Base-by-base conservation (phyloP, 2,329 filamentous ascomycete species). In the Aspergillus fumigatiaffinis region DNA sequence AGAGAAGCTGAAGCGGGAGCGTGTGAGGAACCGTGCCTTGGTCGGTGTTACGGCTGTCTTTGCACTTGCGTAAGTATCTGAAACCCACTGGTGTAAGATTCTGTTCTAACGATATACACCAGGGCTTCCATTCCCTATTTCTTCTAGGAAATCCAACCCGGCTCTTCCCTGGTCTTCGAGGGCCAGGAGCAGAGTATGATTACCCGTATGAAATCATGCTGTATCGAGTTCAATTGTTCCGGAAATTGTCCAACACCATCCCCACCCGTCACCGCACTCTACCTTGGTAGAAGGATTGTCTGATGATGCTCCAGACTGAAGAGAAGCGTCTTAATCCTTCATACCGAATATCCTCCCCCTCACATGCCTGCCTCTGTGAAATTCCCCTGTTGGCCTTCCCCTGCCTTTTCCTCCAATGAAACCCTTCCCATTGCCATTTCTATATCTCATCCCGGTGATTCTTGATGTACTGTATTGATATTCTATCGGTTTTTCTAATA, bases 11-110 rank as follows among this genome's bases (percentile, higher is more conserved):
- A 88, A 88, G 74, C 92, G 91, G 77, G 89, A 95, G 77, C 89
- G 87, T 69, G 91, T 97, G 63, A 88, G 91, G 77, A 91, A 87
- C 75, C 86, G 92, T 70, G 91, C 94, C 50, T 79, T 96, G 60
- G 83, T 96, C 61, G 93, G 94, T 57, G 84, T 97, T 53, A 90
- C 88, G 61, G 91, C 91, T 57, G 94, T 91, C 50, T 82, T 97
- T 72, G 91, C 90, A 56, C 84, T 97, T 74, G 92, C 92, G 94
- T 97, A 84, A 79, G 92, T 88, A 55, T 29, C 48, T 53, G 14
- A 17, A 47, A 51, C 50, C 47, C 20, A 25, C 17, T 17, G 48
- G 49, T 29, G 10, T 52, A 7, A 32, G 38, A 32, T 21, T 44
- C 6, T 41, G 41, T 56, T 56, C 66, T 70, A 63, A 73, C 63